Percentiles rank a stretch among this genome's conserved stretches.
Conservation (phyloP, 371 early-diverging fungal species). For the Capniomyces stellatus region DNA sequence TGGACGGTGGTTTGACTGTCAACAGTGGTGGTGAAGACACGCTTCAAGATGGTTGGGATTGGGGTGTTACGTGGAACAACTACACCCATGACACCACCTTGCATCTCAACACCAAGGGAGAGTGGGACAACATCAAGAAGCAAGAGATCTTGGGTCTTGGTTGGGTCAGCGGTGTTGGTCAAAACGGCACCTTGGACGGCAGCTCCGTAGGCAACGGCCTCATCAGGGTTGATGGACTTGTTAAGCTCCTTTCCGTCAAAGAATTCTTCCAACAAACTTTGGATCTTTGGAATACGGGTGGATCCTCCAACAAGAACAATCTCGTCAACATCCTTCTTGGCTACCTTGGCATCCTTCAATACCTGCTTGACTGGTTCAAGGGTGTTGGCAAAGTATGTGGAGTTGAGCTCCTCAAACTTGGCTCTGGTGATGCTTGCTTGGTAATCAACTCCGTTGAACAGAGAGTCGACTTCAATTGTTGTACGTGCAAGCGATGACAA, state of each 20-base stretch:
- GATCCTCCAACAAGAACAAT: constrained; percentile 99
- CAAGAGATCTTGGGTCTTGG: constrained; percentile 69
- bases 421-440: constrained; percentile 90
- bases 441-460: constrained; percentile 85
- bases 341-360: constrained; percentile 79
- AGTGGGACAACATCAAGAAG: constrained; percentile 71
- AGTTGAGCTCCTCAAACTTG: constrained; percentile 94
- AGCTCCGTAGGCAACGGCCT: constrained; percentile 98
- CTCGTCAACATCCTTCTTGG: constrained; percentile 85
- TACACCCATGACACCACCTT: constrained; percentile 93
- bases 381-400: constrained; percentile 81
- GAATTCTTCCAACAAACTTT: constrained; percentile 87
- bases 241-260: constrained; percentile 96
- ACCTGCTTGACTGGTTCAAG: constrained; percentile 93
- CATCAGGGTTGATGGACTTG: constrained; percentile 97
- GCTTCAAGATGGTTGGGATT: constrained; percentile 93
- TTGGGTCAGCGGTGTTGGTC: constrained; percentile 46
- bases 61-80: constrained; percentile 94
- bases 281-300: constrained; percentile 99
- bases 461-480: constrained; percentile 86
- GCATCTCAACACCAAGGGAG: constrained; percentile 75
- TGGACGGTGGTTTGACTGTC: constrained; percentile 98
- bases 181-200: constrained; percentile 95
- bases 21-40: constrained; percentile 92
- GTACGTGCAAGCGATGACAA: constrained; percentile 78